Base-by-base conservation (phyloP, 1,284 basidiomycete species). In the Leccinum huronense region DNA sequence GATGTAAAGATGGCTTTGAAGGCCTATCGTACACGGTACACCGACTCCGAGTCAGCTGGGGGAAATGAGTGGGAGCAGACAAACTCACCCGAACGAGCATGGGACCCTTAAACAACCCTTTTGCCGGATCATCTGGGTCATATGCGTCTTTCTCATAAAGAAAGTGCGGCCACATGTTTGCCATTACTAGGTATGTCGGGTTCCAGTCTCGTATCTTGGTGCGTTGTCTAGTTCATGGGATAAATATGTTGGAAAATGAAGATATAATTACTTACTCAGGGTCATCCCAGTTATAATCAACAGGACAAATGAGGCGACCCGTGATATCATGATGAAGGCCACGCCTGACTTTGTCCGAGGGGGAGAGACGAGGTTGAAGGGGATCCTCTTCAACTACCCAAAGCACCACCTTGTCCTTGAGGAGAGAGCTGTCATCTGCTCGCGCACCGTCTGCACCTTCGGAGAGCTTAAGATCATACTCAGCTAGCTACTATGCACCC, bases 1-100 rank as follows among this genome's bases (percentile, higher is more conserved):
- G 60, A 66, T 9, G 67, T 68, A 14, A 68, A 68, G 1, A 68
- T 66, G 0, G 30, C 9, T 7, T 61, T 60, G 45, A 68, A 66
- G 10, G 62, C 60, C 67, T 68, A 56, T 63, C 16, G 10, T n/a
- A 11, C 19, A 9, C n/a, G n/a, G n/a, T n/a, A n/a, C n/a, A n/a
- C n/a, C n/a, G n/a, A n/a, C n/a, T n/a, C 40, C 11, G 7, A 54
- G 53, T 30, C 10, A 51, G 23, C 30, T 54, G 3, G 16, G 30
- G 27, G 30, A 54, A n/a, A 55, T 55, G 14, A 23, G 10, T 19
- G n/a, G 13, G 5, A 5, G 16, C 13, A 55, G 1, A 33, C 10
- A 33, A 36, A 30, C 27, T 38, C 27, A 57, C 56, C 3, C 27
- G 23, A 9, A 58, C 14, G n/a, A 58, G 57, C 13, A 58, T 40